A percentile compares a stretch with the other conserved stretches of the same genome.
phyloP scores from a whole-genome alignment of 2,329 filamentous ascomycete species.

The Aspergillus uvarum region DNA sequence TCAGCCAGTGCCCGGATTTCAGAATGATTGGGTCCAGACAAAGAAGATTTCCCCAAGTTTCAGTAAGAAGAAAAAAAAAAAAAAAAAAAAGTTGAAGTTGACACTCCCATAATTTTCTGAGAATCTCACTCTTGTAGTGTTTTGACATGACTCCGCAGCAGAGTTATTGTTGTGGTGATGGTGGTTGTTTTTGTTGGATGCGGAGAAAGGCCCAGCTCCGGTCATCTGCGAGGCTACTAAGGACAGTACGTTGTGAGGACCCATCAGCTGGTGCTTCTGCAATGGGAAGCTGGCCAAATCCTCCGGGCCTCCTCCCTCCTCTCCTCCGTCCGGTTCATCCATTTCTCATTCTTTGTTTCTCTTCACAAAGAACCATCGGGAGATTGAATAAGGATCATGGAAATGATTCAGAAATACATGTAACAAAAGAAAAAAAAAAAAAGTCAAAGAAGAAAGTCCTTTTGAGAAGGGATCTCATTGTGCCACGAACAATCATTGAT shows the following conservation, averaged over 20 bases:
- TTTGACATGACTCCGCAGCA: not conserved
- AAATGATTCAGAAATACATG: not conserved
- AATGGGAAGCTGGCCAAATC: not conserved
- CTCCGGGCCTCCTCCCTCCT: not conserved
- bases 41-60: not conserved
- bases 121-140: not conserved
- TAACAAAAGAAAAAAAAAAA: constrained; percentile 2
- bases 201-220: not conserved
- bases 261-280: not conserved
- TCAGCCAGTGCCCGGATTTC: constrained; percentile 5
- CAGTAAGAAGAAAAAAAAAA: not conserved
- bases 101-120: not conserved
- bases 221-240: constrained; percentile 2
- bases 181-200: not conserved
- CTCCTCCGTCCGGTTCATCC: not conserved
- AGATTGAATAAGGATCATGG: not conserved
- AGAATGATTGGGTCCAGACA: not conserved
- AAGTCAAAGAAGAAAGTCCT: not conserved
- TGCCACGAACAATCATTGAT: not conserved
- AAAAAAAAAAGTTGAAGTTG: constrained; percentile 1
- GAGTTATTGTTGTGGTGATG: not conserved
- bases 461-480: not conserved
- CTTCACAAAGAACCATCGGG: not conserved
- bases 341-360: not conserved
- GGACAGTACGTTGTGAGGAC: not conserved